Conservation (phyloP, 441 rosid genomes). For the Gossypium gossypioides region DNA sequence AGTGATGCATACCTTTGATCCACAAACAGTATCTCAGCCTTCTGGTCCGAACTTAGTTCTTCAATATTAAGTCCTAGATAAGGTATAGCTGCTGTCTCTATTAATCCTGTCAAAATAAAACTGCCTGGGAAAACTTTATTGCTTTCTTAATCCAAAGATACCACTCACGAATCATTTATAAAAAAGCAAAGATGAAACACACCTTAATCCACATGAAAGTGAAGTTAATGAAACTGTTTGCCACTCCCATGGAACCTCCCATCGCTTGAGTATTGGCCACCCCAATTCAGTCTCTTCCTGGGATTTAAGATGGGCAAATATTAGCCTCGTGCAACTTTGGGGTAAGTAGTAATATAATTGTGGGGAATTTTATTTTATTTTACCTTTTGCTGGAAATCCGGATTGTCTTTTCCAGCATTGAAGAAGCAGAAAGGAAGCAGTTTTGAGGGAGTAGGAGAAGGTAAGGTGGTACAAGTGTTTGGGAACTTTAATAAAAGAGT, state of each 20-base stretch:
- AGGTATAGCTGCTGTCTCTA: constrained; percentile 50
- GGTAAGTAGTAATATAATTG: neutral
- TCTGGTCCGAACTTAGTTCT: constrained; percentile 70
- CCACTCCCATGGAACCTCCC: constrained; percentile 96
- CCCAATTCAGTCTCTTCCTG: constrained; percentile 34
- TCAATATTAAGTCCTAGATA: constrained; percentile 49
- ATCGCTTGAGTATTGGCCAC: constrained; percentile 62
- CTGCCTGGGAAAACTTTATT: constrained; percentile 72
- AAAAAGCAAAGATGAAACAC: neutral
- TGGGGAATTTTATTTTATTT: too few relatives aligned
- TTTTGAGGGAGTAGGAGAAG: constrained; percentile 15
- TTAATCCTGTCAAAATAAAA: constrained; percentile 89
- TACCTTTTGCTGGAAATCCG: constrained; percentile 24
- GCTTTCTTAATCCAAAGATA: constrained; percentile 15
- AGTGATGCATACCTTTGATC: constrained; percentile 59
- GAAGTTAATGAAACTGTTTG: constrained; percentile 73
- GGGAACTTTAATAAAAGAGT: constrained; percentile 11
- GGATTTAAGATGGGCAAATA: neutral
- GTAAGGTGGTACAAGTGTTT: constrained; percentile 5
- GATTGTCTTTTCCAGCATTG: constrained; percentile 41
- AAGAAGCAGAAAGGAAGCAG: constrained; percentile 30
- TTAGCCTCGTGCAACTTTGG: neutral
- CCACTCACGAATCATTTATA: neutral
- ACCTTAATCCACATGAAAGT: constrained; percentile 94
- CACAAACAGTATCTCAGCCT: constrained; percentile 65